These are phyloP conservation scores for Apium graveolens DNA, from an alignment of 129 eudicot genomes.

Conservation along the genomic window DNA sequence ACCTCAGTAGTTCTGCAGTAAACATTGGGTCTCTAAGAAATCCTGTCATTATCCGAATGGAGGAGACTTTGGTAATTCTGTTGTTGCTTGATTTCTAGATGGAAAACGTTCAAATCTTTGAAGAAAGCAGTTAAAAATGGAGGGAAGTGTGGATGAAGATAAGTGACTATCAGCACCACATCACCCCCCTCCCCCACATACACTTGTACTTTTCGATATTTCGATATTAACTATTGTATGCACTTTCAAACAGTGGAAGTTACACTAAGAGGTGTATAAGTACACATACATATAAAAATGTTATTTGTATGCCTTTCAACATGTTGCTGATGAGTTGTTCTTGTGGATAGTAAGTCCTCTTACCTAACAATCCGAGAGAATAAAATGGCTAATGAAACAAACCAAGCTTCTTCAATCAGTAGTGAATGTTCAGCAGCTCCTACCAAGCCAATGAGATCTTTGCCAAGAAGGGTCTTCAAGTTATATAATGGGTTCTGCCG, in stretches of 20 bases:
- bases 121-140: conserved; percentile 11
- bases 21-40: neutral
- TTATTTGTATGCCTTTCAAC: neutral
- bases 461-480: conserved; percentile 21
- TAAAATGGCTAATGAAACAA: conserved; percentile 25
- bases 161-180: conserved; percentile 24
- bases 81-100: neutral
- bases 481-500: conserved; percentile 16
- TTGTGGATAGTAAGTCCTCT: no score
- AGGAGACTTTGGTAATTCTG: conserved; percentile 10
- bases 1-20: neutral
- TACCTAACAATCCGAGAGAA: neutral
- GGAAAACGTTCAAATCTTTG: conserved; percentile 3
- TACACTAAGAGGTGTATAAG: neutral
- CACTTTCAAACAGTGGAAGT: conserved; percentile 15
- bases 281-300: neutral
- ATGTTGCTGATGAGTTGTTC: neutral
- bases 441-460: conserved; percentile 33
- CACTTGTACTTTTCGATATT: no score
- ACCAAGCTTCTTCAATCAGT: conserved; percentile 13
- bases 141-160: conserved; percentile 33
- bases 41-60: neutral
- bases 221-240: neutral
- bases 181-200: neutral
- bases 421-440: conserved; percentile 33